Conservation (phyloP, 2,329 filamentous ascomycete genomes). For the Septoria linicola region DNA sequence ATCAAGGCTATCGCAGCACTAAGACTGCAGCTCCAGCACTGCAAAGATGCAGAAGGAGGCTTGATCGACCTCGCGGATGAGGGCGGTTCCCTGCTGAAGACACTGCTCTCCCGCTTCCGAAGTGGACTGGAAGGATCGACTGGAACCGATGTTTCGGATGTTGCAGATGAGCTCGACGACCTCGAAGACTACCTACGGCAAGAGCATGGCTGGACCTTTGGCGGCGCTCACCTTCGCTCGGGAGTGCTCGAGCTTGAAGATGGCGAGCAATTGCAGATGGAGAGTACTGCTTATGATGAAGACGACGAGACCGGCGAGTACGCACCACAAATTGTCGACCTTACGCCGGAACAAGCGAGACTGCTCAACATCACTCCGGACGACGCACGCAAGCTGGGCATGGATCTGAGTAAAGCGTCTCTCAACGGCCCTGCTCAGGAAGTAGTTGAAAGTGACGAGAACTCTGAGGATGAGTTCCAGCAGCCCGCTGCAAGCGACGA, state of each 20-base stretch:
- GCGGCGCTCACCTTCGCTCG: conserved; percentile 53
- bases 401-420: conserved; percentile 23
- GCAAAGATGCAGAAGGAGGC: conserved; percentile 59
- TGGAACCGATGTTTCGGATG: conserved; percentile 39
- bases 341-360: conserved; percentile 46
- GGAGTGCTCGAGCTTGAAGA: conserved; percentile 63
- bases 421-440: conserved; percentile 29
- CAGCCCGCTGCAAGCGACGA: conserved; percentile 29
- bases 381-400: conserved; percentile 28
- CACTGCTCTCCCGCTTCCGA: conserved; percentile 54
- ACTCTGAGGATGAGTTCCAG: conserved; percentile 19
- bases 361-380: conserved; percentile 37
- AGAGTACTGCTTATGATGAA: conserved; percentile 50
- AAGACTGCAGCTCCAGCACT: conserved; percentile 55
- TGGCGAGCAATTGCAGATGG: conserved; percentile 62
- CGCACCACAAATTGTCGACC: conserved; percentile 60
- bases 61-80: conserved; percentile 60
- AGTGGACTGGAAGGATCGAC: conserved; percentile 51
- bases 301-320: conserved; percentile 66
- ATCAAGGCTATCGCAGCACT: conserved; percentile 52
- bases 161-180: conserved; percentile 55
- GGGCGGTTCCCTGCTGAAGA: conserved; percentile 50
- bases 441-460: conserved; percentile 38
- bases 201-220: conserved; percentile 60
- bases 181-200: conserved; percentile 55